A percentile compares a stretch with the other conserved stretches of the same genome.
These are phyloP conservation scores for Metschnikowia vanudenii DNA, from an alignment of 805 yeast genomes.

Conservation along the genomic window DNA sequence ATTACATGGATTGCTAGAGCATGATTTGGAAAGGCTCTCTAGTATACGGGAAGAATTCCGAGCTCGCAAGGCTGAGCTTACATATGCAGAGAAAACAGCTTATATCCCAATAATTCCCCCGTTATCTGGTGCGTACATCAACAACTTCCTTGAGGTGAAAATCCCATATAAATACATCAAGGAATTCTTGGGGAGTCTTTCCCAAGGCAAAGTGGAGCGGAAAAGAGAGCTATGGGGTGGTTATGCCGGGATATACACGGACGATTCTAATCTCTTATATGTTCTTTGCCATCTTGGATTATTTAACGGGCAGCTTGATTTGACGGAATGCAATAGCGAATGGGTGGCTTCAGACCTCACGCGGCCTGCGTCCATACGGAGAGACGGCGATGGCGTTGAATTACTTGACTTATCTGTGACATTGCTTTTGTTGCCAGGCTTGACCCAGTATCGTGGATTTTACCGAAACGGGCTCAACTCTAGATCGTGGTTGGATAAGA, in stretches of 20 bases:
- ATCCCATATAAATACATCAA: slow-evolving; percentile 48
- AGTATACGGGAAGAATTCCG: slow-evolving; percentile 22
- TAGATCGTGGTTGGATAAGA: slow-evolving; percentile 58
- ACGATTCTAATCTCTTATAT: slow-evolving; percentile 82
- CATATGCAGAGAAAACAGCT: slow-evolving; percentile 20
- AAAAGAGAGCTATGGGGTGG: slow-evolving; percentile 75
- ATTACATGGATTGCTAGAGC: slow-evolving; percentile 23
- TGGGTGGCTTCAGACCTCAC: slow-evolving; percentile 32
- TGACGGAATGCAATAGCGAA: slow-evolving; percentile 31
- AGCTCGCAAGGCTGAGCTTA: slow-evolving; percentile 10
- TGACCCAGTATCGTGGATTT: slow-evolving; percentile 63
- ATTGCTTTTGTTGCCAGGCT: slow-evolving; percentile 62
- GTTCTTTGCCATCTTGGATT: slow-evolving; percentile 76
- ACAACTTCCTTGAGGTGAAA: slow-evolving; percentile 51
- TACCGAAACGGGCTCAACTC: slow-evolving; percentile 70
- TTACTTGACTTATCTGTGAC: slow-evolving; percentile 54
- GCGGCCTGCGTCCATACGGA: slow-evolving; percentile 18
- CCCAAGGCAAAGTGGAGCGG: slow-evolving; percentile 29
- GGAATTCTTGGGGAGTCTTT: slow-evolving; percentile 23
- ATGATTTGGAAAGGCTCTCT: slow-evolving; percentile 28
- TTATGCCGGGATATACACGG: slow-evolving; percentile 79
- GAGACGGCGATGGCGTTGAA: slow-evolving; percentile 22
- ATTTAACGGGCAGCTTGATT: slow-evolving; percentile 37
- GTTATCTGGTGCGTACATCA: slow-evolving; percentile 39
- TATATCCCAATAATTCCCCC: slow-evolving; percentile 43